Base-by-base conservation (phyloP, 805 yeast genomes). In the Zygoascus bituminiphila region DNA sequence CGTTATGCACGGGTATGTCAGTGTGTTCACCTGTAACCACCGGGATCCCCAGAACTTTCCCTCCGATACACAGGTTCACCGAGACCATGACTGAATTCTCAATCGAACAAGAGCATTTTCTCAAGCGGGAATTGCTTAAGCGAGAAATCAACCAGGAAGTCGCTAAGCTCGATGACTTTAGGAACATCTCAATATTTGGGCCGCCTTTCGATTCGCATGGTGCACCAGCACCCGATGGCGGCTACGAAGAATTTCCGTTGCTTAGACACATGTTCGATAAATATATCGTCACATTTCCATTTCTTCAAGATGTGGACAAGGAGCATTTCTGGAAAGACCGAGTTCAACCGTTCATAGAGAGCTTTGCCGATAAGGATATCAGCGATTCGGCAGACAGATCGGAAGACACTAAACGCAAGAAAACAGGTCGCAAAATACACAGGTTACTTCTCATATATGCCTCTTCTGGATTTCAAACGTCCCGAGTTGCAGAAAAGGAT, bases 291-390 rank as follows among this genome's bases (percentile, higher is more conserved):
- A 77, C 82, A 1, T 83, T 91, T 57, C 98, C 98, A 0, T 82
- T 88, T 59, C 69, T 93, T 17, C 68, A 67, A 45, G 66, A 70
- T 44, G 57, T 71, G 0, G 66, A 73, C 37, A 73, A 76, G 40
- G 74, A 75, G 39, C 78, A 78, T 45, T 86, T 91, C 59, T 91
- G 97, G 96, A 77, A 78, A 45, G 72, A 69, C 42, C 81, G 82
- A 43, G 81, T 88, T 0, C 96, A 89, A 65, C 81, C 81, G 22
- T 87, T 89, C 59, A 77, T 83, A 59, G 95, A 88, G 60, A 76
- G 82, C 48, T 81, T 93, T 67, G 82, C 85, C 63, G 67, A 73
- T 19, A 79, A 86, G 62, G 77, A 79, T 39, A 78, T 91, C 44
- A 80, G 88, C 53, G 76, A 80, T 49, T 76, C 89, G 22, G 77